A percentile compares a stretch with the other conserved stretches of the same genome.
Evolutionary conservation across 2,329 filamentous ascomycete genomes (phyloP).

Genomic region (Cyanodermella asteris): DNA sequence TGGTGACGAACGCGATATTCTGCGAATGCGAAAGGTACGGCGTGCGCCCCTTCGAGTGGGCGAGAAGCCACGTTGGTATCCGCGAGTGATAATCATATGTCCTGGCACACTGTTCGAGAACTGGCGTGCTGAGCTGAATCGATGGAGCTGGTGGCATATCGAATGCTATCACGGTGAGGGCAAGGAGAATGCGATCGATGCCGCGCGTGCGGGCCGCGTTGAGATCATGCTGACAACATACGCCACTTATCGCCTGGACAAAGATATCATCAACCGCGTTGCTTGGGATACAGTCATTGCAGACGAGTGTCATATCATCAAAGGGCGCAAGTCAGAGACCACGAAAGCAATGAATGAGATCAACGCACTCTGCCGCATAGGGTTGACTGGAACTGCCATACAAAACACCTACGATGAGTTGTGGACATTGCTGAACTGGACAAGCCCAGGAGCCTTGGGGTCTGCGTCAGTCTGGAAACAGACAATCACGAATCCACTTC

Average conservation of each 20-base stretch:
- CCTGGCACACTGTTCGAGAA: constrained; percentile 76
- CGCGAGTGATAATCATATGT: constrained; percentile 63
- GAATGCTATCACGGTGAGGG: constrained; percentile 58
- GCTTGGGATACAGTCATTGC: constrained; percentile 88
- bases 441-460: constrained; percentile 56
- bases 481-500: constrained; percentile 57
- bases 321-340: constrained; percentile 53
- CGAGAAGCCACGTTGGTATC: constrained; percentile 66
- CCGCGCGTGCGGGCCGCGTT: constrained; percentile 51
- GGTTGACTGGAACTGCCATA: constrained; percentile 84
- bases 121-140: constrained; percentile 65
- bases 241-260: constrained; percentile 59
- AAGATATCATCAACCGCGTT: constrained; percentile 57
- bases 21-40: constrained; percentile 72
- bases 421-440: constrained; percentile 93
- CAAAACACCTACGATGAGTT: constrained; percentile 96
- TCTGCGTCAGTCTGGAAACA: constrained; percentile 54
- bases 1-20: constrained; percentile 63
- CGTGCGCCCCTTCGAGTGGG: too few species aligned
- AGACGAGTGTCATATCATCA: constrained; percentile 82
- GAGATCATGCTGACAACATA: constrained; percentile 95
- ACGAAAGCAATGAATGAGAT: constrained; percentile 75
- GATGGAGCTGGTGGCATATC: constrained; percentile 92
- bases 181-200: constrained; percentile 47
- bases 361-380: constrained; percentile 80